Conservation (phyloP, 2,329 filamentous ascomycete species). For the Didymosphaeria variabile region DNA sequence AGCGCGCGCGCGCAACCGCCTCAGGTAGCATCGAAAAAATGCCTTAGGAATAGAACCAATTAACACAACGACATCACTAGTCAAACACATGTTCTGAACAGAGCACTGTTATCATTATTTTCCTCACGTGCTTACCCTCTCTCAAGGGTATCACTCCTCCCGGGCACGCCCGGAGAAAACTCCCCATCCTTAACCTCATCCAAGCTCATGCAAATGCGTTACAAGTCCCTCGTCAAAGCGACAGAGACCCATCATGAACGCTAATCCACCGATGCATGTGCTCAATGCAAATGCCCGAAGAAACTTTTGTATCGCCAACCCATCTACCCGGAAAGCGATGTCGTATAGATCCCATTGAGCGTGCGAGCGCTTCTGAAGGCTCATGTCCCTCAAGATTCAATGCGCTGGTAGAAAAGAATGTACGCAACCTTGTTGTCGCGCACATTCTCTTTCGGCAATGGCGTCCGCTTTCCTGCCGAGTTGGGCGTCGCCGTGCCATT, state of each 20-base stretch:
- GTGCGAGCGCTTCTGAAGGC: not conserved
- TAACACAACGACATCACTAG: not conserved
- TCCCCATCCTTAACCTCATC: constrained; percentile 4
- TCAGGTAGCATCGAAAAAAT: no score
- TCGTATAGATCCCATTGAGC: constrained; percentile 1
- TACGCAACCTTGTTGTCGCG: constrained; percentile 98
- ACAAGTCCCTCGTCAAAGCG: constrained; percentile 1
- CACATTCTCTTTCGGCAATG: constrained; percentile 63
- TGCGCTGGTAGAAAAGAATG: constrained; percentile 90
- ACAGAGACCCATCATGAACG: constrained; percentile 10
- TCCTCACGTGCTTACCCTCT: not conserved
- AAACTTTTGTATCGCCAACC: constrained; percentile 14
- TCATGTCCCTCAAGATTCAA: constrained; percentile 51
- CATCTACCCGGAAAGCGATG: constrained; percentile 12
- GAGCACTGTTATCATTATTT: constrained; percentile 4
- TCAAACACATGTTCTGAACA: not conserved
- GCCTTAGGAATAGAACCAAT: not conserved
- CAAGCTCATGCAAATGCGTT: constrained; percentile 13
- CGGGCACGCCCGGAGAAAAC: not conserved
- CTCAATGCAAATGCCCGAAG: constrained; percentile 15
- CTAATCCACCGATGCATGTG: constrained; percentile 10
- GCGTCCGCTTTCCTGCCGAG: constrained; percentile 60
- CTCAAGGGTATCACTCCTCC: constrained; percentile 8
- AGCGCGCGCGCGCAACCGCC: no score
- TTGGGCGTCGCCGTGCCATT: constrained; percentile 70